These are phyloP conservation scores for Fusarium hainanense DNA, from an alignment of 2,329 filamentous ascomycete species.

Conservation along the genomic window DNA sequence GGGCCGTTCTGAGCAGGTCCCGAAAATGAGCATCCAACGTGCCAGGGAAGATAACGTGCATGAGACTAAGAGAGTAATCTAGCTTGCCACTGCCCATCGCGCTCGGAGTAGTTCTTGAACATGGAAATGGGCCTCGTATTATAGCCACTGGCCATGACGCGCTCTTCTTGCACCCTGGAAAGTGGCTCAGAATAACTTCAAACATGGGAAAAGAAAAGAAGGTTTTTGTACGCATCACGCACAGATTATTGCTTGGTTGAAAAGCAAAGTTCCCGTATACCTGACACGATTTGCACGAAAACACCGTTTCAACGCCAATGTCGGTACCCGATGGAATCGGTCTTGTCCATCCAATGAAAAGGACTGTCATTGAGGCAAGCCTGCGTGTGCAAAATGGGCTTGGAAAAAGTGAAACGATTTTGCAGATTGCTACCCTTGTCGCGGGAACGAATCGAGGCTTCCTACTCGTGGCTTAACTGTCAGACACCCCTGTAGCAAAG, in stretches of 20 bases:
- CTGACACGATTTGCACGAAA: conserved; percentile 22
- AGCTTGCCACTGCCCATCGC: not conserved
- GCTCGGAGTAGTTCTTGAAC: not conserved
- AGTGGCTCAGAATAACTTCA: not conserved
- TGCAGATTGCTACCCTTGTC: conserved; percentile 20
- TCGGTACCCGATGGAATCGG: not conserved
- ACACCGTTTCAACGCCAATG: conserved; percentile 29
- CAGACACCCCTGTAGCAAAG: conserved; percentile 1
- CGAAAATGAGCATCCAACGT: not conserved
- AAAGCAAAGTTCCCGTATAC: conserved; percentile 16
- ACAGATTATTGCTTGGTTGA: not conserved
- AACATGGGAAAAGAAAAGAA: not conserved
- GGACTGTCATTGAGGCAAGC: not conserved
- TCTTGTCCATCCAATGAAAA: not conserved
- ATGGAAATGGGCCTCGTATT: not conserved
- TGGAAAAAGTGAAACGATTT: conserved; percentile 28
- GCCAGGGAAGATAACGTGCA: not conserved
- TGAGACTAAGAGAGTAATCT: not conserved
- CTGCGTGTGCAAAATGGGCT: not conserved
- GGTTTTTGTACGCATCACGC: not conserved
- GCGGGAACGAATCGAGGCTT: conserved; percentile 15
- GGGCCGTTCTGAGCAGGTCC: conserved; percentile 6
- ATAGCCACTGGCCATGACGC: not conserved
- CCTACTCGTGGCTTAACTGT: conserved; percentile 44
- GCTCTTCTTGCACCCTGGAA: not conserved